Evolutionary conservation across 208 protist genomes (phyloP).

Genomic region (Phytomonas francai): DNA sequence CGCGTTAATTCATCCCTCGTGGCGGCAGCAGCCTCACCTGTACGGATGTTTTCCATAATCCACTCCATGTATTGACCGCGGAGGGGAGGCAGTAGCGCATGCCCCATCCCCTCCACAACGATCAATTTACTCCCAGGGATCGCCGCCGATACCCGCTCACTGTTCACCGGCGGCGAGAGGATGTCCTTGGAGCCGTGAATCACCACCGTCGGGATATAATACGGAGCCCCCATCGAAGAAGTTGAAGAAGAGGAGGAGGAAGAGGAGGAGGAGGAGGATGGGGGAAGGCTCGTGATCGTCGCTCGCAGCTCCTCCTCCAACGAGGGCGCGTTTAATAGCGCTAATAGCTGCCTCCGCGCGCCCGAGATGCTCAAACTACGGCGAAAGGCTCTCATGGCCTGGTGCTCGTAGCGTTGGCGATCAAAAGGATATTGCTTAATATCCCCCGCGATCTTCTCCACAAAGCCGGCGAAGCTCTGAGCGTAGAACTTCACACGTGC

Average conservation of each 20-base stretch:
- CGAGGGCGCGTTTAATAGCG: conserved; percentile 34
- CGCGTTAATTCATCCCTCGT: too few species aligned
- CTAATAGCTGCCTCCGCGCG: conserved; percentile 41
- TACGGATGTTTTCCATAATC: conserved; percentile 21
- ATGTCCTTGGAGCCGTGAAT: conserved; percentile 57
- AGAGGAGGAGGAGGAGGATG: not conserved
- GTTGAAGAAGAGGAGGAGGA: not conserved
- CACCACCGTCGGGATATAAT: conserved; percentile 58
- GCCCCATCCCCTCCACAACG: conserved; percentile 48
- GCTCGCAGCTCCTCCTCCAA: conserved; percentile 19
- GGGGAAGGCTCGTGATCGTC: conserved; percentile 23
- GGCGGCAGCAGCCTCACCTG: conserved; percentile 16
- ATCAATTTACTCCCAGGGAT: conserved; percentile 35
- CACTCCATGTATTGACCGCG: conserved; percentile 15
- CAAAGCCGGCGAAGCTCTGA: conserved; percentile 22
- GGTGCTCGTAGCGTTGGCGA: conserved; percentile 10
- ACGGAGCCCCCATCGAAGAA: not conserved
- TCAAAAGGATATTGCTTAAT: conserved; percentile 34
- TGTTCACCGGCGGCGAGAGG: conserved; percentile 45
- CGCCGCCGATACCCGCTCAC: conserved; percentile 22
- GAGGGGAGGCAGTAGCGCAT: conserved; percentile 36
- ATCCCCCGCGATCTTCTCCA: conserved; percentile 30
- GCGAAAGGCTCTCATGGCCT: conserved; percentile 31
- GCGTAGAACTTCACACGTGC: conserved; percentile 26
- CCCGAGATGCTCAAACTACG: conserved; percentile 41